These are phyloP conservation scores for Mytilinidion resinicola DNA, from an alignment of 495 filamentous ascomycete species.

Conservation along the genomic window DNA sequence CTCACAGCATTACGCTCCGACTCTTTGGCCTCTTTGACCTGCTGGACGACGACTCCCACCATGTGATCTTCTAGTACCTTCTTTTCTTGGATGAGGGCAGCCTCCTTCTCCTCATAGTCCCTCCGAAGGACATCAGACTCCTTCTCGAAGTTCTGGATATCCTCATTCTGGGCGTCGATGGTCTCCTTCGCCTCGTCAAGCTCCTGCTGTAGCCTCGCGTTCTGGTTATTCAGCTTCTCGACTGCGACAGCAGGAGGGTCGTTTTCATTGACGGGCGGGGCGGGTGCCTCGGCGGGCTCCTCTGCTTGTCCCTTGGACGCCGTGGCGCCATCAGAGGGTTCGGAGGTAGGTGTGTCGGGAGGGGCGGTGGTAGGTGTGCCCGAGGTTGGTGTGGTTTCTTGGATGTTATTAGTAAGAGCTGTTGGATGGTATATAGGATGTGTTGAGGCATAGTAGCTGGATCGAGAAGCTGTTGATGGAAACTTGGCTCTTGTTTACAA, in stretches of 20 bases:
- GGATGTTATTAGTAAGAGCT: too few relatives aligned
- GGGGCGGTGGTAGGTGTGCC: conserved; percentile 1
- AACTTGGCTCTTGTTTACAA: too few relatives aligned
- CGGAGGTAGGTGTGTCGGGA: conserved; percentile 1
- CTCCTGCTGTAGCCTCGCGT: conserved; percentile 44
- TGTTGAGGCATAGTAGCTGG: too few relatives aligned
- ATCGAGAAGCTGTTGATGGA: too few relatives aligned
- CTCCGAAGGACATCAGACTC: conserved; percentile 3
- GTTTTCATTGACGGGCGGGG: conserved; percentile 7
- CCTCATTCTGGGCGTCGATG: conserved; percentile 17
- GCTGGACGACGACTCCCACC: conserved; percentile 28
- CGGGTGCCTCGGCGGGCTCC: conserved; percentile 6
- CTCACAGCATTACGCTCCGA: conserved; percentile 16
- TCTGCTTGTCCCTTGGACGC: conserved; percentile 6
- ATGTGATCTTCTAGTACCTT: conserved; percentile 27
- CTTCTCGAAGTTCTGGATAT: conserved; percentile 12
- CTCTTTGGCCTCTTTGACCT: conserved; percentile 25
- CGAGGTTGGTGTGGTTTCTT: not conserved
- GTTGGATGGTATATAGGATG: not conserved
- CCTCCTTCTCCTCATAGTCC: conserved; percentile 19
- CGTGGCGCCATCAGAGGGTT: not conserved
- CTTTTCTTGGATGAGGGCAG: conserved; percentile 18
- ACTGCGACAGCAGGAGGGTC: conserved; percentile 29
- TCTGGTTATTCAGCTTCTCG: conserved; percentile 48
- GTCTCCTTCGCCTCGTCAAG: conserved; percentile 54